Evolutionary conservation across 768 basidiomycete genomes (phyloP).

Genomic region (Suillus decipiens): DNA sequence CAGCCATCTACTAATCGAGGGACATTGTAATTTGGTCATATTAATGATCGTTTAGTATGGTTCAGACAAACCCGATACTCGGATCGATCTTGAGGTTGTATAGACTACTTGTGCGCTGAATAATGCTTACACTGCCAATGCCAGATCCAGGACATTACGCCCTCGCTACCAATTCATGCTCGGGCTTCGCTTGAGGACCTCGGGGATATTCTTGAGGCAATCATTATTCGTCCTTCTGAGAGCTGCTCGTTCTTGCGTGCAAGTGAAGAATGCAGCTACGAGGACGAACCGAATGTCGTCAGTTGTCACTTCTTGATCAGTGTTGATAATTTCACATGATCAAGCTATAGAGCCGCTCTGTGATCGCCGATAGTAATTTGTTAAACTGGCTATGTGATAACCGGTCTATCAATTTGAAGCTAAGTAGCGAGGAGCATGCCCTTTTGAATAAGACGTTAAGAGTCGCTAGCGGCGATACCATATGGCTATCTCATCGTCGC

Average conservation of each 20-base stretch:
- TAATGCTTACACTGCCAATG: constrained; percentile 15
- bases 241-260: constrained; percentile 30
- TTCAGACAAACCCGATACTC: constrained; percentile 92
- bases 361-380: constrained; percentile 47
- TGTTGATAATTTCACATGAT: constrained; percentile 10
- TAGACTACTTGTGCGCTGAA: constrained; percentile 5
- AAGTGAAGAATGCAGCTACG: constrained; percentile 17
- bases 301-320: constrained; percentile 14
- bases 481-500: constrained; percentile 59
- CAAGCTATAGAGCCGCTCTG: constrained; percentile 47
- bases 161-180: constrained; percentile 30
- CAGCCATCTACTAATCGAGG: constrained; percentile 15
- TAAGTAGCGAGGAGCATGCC: constrained; percentile 28
- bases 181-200: constrained; percentile 25
- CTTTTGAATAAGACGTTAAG: constrained; percentile 43
- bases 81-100: constrained; percentile 85
- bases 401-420: constrained; percentile 24
- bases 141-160: constrained; percentile 38
- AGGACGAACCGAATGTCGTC: constrained; percentile 29
- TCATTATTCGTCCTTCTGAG: constrained; percentile 35
- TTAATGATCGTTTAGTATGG: constrained; percentile 65
- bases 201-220: constrained; percentile 33
- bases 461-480: constrained; percentile 50
- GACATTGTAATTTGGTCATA: constrained; percentile 20
- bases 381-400: constrained; percentile 49